Evolutionary conservation across 2,329 filamentous ascomycete genomes (phyloP).

Genomic region (Hypoxylon sp.): DNA sequence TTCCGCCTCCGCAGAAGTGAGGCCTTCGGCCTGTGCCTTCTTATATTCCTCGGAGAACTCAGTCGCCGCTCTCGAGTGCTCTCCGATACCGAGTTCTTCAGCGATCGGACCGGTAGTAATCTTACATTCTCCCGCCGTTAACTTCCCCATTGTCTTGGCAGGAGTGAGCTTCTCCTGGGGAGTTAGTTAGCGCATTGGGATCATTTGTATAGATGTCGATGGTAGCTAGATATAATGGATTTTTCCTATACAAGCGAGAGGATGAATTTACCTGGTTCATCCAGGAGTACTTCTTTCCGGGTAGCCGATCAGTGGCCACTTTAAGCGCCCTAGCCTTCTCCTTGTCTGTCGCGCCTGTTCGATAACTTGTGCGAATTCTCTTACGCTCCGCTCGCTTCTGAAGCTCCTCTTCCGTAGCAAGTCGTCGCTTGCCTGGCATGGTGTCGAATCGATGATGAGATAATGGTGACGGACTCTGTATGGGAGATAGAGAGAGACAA

Average conservation of each 20-base stretch:
- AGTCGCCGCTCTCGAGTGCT: not conserved
- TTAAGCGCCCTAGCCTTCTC: conserved; percentile 28
- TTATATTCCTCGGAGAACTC: not conserved
- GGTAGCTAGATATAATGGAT: no score
- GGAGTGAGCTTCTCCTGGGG: not conserved
- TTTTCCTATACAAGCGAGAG: not conserved
- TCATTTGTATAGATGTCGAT: not conserved
- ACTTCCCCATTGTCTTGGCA: not conserved
- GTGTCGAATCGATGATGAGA: not conserved
- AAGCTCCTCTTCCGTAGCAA: not conserved
- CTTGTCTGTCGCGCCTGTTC: conserved; percentile 23
- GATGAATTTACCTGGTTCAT: conserved; percentile 36
- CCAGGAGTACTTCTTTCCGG: conserved; percentile 43
- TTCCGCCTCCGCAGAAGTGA: not conserved
- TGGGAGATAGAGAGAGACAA: not conserved
- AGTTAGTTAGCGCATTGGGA: not conserved
- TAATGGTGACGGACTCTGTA: not conserved
- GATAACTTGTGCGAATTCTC: conserved; percentile 17
- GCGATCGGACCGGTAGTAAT: not conserved
- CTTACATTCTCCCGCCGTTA: not conserved
- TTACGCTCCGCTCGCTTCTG: conserved; percentile 2
- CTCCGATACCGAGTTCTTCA: not conserved
- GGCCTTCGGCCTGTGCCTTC: not conserved
- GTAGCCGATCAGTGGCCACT: conserved; percentile 20
- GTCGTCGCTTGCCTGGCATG: not conserved